A percentile compares a stretch with the other conserved stretches of the same genome.
Evolutionary conservation across 441 rosid species (phyloP).

Genomic region (Euphorbia corollata): DNA sequence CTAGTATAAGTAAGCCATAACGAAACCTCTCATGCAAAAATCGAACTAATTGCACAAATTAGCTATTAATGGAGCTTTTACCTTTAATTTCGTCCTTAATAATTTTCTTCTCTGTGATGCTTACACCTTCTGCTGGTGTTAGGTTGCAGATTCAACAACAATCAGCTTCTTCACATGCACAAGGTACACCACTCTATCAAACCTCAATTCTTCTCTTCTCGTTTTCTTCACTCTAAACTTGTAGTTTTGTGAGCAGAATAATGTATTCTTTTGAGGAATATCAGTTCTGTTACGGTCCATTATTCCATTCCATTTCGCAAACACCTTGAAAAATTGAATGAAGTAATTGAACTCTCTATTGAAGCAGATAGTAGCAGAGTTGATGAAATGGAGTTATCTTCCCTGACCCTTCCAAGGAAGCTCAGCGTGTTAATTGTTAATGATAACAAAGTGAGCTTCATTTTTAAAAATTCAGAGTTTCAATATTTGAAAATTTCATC

Average conservation of each 20-base stretch:
- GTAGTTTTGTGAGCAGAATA: no score
- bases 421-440: slow-evolving; percentile 29
- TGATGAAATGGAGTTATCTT: slow-evolving; percentile 15
- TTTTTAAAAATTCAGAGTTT: no score
- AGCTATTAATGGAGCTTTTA: slow-evolving; percentile 28
- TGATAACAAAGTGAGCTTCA: not conserved
- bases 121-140: slow-evolving; percentile 13
- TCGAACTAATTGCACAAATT: not conserved
- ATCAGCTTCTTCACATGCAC: slow-evolving; percentile 18
- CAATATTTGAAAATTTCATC: no score
- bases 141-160: slow-evolving; percentile 14
- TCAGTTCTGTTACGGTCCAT: no score
- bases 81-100: slow-evolving; percentile 16
- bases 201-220: not conserved
- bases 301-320: no score
- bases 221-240: no score
- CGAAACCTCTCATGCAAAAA: slow-evolving; percentile 8
- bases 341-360: not conserved
- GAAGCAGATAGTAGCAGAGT: slow-evolving; percentile 8
- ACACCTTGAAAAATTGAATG: not conserved
- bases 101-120: slow-evolving; percentile 16
- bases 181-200: slow-evolving; percentile 23
- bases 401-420: slow-evolving; percentile 39
- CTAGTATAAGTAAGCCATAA: slow-evolving; percentile 15
- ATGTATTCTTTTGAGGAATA: no score